Base-by-base conservation (phyloP, 2,329 filamentous ascomycete species). In the Camillea tinctor region DNA sequence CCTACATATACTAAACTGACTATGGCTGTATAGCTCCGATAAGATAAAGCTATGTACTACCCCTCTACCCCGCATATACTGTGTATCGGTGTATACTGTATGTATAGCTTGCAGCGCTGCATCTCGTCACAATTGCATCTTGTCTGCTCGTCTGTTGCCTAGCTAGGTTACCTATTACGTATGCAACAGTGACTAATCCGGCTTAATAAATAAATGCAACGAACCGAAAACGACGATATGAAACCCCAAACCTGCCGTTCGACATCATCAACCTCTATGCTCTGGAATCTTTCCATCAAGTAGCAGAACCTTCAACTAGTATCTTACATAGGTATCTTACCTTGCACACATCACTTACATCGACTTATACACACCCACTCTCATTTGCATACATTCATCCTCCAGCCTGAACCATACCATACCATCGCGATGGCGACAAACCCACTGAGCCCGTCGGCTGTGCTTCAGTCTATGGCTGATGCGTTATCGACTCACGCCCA, bases 401-500 rank as follows among this genome's bases (percentile, higher is more conserved):
- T 30, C 26, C 4, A 26, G 24, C 4, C 4, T 8, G 8, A 26
- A 26, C 24, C 24, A 26, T 40, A 2, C 51, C 56, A 23, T 20
- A 56, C 58, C 30, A 51, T 24, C 48, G 59, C 50, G 23, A 72
- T 69, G 68, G 50, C 60, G 52, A 64, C 68, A 13, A 73, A 79
- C 56, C 77, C 79, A 5, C 74, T 82, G 54, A 75, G 73, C 60
- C 71, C 77, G 44, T 74, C 77, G 61, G 77, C 78, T 64, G 73
- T 88, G 63, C 74, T 87, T 30, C 76, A 78, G 68, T 75, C 76
- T 66, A 88, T 88, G 85, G 81, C 83, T 59, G 80, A 86, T 51
- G 84, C 84, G 26, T 73, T 88, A 56, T 84, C 86, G 9, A 82
- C 80, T 1, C 84, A 86, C 66, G 66, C 75, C 0, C 71, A 77